phyloP scores from a whole-genome alignment of 2,329 filamentous ascomycete genomes.

The Emergomyces africanus region DNA sequence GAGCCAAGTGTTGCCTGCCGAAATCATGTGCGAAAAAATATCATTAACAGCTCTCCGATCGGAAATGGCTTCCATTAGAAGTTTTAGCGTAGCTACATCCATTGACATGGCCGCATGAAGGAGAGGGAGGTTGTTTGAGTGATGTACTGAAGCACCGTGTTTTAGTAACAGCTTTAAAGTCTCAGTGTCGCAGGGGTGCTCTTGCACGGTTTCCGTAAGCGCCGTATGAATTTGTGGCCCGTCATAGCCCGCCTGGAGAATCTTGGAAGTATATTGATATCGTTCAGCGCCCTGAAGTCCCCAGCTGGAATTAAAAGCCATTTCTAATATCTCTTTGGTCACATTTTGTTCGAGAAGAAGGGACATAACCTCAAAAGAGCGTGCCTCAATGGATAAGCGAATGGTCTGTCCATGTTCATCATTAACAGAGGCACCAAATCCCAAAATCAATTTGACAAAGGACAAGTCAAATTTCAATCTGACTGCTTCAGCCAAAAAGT shows the following conservation, averaged over 20 bases:
- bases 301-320: slow-evolving; percentile 7
- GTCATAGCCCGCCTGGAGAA: slow-evolving; percentile 13
- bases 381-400: slow-evolving; percentile 6
- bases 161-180: slow-evolving; percentile 40
- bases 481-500: slow-evolving; percentile 6
- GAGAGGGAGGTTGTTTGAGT: slow-evolving; percentile 43
- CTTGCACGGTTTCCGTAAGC: slow-evolving; percentile 10
- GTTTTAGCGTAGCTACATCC: slow-evolving; percentile 5
- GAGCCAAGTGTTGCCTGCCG: slow-evolving; percentile 25
- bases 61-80: slow-evolving; percentile 8
- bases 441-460: slow-evolving; percentile 10
- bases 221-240: slow-evolving; percentile 8
- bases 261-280: slow-evolving; percentile 10
- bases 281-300: slow-evolving; percentile 1
- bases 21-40: slow-evolving; percentile 8
- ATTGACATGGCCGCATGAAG: slow-evolving; percentile 10
- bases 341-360: slow-evolving; percentile 8
- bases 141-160: slow-evolving; percentile 44
- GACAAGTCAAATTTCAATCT: slow-evolving; percentile 3
- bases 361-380: slow-evolving; percentile 7
- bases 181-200: slow-evolving; percentile 8
- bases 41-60: slow-evolving; percentile 7
- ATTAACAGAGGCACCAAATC: slow-evolving; percentile 10
- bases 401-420: slow-evolving; percentile 9
- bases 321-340: slow-evolving; percentile 6